A percentile compares a stretch with the other conserved stretches of the same genome.
Evolutionary conservation across 768 basidiomycete species (phyloP).

Genomic region (Mycena belliarum): DNA sequence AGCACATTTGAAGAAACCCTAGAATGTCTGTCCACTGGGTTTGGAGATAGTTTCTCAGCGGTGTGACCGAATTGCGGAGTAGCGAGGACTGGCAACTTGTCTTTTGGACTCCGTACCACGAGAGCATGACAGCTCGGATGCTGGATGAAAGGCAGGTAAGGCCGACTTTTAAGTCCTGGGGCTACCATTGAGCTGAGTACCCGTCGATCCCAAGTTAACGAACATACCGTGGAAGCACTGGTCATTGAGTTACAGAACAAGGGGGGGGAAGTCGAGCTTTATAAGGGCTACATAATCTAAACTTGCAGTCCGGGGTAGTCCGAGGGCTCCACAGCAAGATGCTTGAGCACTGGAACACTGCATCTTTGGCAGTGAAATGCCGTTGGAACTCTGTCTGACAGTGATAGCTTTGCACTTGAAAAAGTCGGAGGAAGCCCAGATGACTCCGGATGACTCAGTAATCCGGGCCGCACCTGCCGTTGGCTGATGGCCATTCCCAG

Average conservation of each 20-base stretch:
- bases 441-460: no score
- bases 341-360: not conserved
- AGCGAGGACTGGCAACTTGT: not conserved
- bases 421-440: no score
- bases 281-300: not conserved
- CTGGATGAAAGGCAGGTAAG: not conserved
- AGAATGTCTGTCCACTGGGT: constrained; percentile 2
- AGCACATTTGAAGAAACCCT: constrained; percentile 3
- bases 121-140: constrained; percentile 6
- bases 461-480: no score
- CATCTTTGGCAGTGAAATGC: not conserved
- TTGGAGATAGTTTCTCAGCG: not conserved
- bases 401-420: no score
- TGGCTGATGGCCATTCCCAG: no score
- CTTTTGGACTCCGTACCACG: constrained; percentile 1
- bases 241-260: constrained; percentile 1
- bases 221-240: not conserved
- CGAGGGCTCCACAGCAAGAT: not conserved
- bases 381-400: no score
- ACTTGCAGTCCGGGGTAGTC: not conserved
- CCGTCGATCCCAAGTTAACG: not conserved
- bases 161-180: constrained; percentile 3
- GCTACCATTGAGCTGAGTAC: not conserved
- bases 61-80: not conserved
- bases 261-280: not conserved